Base-by-base conservation (phyloP, 2,329 filamentous ascomycete species). In the Fusarium devonianum region DNA sequence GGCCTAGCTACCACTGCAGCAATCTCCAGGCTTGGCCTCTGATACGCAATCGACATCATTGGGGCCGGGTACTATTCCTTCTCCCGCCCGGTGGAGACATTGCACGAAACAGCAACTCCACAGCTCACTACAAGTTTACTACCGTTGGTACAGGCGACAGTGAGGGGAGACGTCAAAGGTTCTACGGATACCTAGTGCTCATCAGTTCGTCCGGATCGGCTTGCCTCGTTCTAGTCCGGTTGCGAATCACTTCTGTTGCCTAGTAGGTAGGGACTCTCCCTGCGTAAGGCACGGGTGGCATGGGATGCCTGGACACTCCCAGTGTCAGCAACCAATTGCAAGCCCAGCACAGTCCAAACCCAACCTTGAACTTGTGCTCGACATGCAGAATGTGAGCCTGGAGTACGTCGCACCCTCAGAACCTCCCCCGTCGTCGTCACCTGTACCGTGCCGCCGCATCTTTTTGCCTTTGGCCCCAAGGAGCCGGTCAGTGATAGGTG, bases 381-480 rank as follows among this genome's bases (percentile, higher is more conserved):
- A n/a, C n/a, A n/a, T n/a, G n/a, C n/a, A n/a, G n/a, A n/a, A n/a
- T n/a, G n/a, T n/a, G n/a, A n/a, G n/a, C n/a, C n/a, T n/a, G n/a
- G n/a, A n/a, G n/a, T n/a, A n/a, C n/a, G n/a, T n/a, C n/a, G n/a
- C n/a, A n/a, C n/a, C n/a, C n/a, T n/a, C n/a, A n/a, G n/a, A n/a
- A n/a, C n/a, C n/a, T n/a, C n/a, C n/a, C n/a, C n/a, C n/a, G n/a
- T n/a, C n/a, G n/a, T n/a, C n/a, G n/a, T n/a, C n/a, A n/a, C n/a
- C n/a, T n/a, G n/a, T n/a, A n/a, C n/a, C n/a, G n/a, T n/a, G n/a
- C n/a, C n/a, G n/a, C n/a, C n/a, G n/a, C n/a, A n/a, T n/a, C n/a
- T n/a, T 35, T 56, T 56, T 48, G 37, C 51, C 56, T 57, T 53
- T 50, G 26, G 33, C 55, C 46, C 41, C 28, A 57, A 37, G 40